phyloP scores from a whole-genome alignment of 768 basidiomycete species.

The Cantharellus anzutake region DNA sequence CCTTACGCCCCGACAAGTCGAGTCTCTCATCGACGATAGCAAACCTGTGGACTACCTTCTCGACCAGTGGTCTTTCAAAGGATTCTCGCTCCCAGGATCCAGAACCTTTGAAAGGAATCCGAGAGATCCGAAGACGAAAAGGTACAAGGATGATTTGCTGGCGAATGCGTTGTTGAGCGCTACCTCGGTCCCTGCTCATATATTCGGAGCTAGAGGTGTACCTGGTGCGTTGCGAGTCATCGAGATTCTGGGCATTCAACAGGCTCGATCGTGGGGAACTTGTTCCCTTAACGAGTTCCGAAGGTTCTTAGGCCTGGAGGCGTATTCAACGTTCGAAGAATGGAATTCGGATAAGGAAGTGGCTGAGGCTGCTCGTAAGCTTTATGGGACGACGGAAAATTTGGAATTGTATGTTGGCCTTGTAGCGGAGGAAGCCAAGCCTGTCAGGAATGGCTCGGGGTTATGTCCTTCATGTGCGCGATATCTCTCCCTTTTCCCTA shows the following conservation, averaged over 20 bases:
- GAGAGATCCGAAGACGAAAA: not conserved
- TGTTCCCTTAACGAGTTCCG: slow-evolving; percentile 38
- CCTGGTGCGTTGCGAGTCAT: slow-evolving; percentile 9
- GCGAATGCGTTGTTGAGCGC: slow-evolving; percentile 7
- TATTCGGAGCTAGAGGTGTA: slow-evolving; percentile 7
- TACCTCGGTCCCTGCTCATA: slow-evolving; percentile 5
- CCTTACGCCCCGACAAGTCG: not conserved
- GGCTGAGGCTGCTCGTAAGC: slow-evolving; percentile 26
- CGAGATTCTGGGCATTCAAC: slow-evolving; percentile 9
- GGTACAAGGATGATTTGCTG: slow-evolving; percentile 7
- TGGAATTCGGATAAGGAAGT: slow-evolving; percentile 20
- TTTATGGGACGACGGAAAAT: slow-evolving; percentile 58
- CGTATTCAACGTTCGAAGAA: slow-evolving; percentile 14
- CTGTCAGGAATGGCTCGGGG: slow-evolving; percentile 45
- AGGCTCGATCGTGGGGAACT: slow-evolving; percentile 32
- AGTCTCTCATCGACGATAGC: not conserved
- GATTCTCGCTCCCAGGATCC: not conserved
- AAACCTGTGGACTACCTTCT: not conserved
- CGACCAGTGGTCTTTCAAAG: not conserved
- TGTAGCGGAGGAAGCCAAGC: slow-evolving; percentile 55
- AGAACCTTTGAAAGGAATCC: not conserved
- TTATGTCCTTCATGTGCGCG: slow-evolving; percentile 43
- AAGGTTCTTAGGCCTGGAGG: slow-evolving; percentile 16
- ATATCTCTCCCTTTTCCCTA: too few relatives aligned
- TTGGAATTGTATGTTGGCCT: slow-evolving; percentile 62